phyloP scores from a whole-genome alignment of 2,329 filamentous ascomycete genomes.

The Trichocomaceae sp. region DNA sequence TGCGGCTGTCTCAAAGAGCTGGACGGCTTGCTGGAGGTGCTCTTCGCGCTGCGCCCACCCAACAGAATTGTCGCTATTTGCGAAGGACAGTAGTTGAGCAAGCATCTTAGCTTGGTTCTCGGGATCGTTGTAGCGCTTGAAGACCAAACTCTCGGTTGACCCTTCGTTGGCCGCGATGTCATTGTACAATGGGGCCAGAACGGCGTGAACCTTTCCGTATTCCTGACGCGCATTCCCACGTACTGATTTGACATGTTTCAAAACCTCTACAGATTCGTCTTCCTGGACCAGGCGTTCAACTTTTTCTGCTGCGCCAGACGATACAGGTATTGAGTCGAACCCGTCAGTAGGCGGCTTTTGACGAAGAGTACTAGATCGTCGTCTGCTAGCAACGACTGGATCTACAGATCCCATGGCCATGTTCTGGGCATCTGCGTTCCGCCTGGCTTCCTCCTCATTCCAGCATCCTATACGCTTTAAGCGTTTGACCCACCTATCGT shows the following conservation, averaged over 20 bases:
- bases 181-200: constrained; percentile 79
- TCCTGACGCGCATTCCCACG: constrained; percentile 81
- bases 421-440: constrained; percentile 61
- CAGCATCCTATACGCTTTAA: constrained; percentile 83
- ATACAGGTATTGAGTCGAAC: constrained; percentile 69
- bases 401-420: neutral
- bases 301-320: constrained; percentile 29
- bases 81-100: constrained; percentile 69
- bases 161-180: constrained; percentile 67
- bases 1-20: constrained; percentile 84
- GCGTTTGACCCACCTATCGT: constrained; percentile 85
- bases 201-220: constrained; percentile 85
- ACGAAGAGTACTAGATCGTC: constrained; percentile 8
- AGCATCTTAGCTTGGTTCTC: constrained; percentile 88
- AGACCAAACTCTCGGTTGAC: constrained; percentile 71
- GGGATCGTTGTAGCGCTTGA: constrained; percentile 78
- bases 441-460: constrained; percentile 81
- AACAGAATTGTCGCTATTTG: constrained; percentile 70
- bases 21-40: constrained; percentile 65
- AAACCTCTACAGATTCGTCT: constrained; percentile 56
- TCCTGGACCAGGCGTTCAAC: constrained; percentile 49
- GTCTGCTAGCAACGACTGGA: neutral
- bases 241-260: constrained; percentile 67
- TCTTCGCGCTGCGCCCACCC: constrained; percentile 67
- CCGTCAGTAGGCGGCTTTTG: constrained; percentile 48